phyloP scores from a whole-genome alignment of 768 basidiomycete species.

The Candolleomyces aberdarensis region DNA sequence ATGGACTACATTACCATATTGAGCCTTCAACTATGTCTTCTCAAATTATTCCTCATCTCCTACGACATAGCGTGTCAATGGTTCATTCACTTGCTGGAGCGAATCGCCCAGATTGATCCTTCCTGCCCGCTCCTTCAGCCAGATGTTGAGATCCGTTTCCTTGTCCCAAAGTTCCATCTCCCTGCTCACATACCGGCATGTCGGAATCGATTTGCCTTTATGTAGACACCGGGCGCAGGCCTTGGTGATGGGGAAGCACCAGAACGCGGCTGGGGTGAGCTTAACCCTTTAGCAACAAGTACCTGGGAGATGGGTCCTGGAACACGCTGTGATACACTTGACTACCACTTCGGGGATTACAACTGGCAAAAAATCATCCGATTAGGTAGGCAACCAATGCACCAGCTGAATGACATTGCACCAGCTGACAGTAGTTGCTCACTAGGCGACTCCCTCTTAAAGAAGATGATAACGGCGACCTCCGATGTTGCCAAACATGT shows the following conservation, averaged over 20 bases:
- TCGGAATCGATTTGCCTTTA: constrained; percentile 21
- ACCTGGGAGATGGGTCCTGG: constrained; percentile 37
- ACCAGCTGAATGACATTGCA: neutral
- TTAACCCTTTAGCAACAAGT: constrained; percentile 23
- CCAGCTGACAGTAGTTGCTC: too few relatives aligned
- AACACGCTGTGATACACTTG: constrained; percentile 20
- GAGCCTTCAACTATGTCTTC: neutral
- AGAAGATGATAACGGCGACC: neutral
- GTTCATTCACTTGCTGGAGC: constrained; percentile 3
- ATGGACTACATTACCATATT: constrained; percentile 24
- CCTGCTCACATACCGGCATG: constrained; percentile 22
- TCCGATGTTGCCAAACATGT: neutral
- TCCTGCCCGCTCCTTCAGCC: neutral
- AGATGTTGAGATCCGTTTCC: neutral
- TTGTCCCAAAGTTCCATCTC: constrained; percentile 28
- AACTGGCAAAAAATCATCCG: constrained; percentile 26
- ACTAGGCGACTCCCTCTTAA: neutral
- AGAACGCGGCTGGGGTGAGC: constrained; percentile 29
- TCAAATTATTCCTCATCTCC: constrained; percentile 15
- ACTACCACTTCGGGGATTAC: constrained; percentile 24
- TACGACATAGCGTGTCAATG: constrained; percentile 32
- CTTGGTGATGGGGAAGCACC: constrained; percentile 33
- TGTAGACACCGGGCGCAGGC: constrained; percentile 19
- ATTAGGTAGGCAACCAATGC: constrained; percentile 12
- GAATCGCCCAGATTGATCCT: constrained; percentile 2